Evolutionary conservation across 306 rosid species (phyloP).

Genomic region (Medicago ruthenica): DNA sequence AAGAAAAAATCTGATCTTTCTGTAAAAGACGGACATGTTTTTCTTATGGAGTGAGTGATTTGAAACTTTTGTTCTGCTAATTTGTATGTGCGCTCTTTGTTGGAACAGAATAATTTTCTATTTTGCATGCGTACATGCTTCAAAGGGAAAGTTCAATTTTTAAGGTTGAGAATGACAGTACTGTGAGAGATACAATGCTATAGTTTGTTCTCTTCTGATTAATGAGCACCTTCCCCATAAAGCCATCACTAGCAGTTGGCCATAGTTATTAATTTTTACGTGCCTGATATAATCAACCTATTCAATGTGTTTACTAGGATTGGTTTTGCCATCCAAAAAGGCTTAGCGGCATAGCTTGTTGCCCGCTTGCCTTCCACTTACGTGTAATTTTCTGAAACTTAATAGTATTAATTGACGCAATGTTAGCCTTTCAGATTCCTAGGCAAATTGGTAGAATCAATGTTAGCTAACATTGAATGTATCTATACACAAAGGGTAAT

Average conservation of each 20-base stretch:
- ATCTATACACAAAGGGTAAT: no score
- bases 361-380: no score
- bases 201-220: constrained; percentile 26
- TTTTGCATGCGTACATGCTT: constrained; percentile 14
- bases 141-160: constrained; percentile 6
- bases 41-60: constrained; percentile 88
- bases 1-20: constrained; percentile 96
- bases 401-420: no score
- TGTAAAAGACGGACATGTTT: constrained; percentile 95
- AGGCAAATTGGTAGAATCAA: no score
- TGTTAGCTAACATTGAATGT: no score
- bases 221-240: constrained; percentile 17
- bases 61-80: constrained; percentile 22
- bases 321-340: no score
- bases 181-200: constrained; percentile 4
- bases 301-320: not conserved
- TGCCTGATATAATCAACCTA: constrained; percentile 2
- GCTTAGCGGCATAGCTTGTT: no score
- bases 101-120: constrained; percentile 6
- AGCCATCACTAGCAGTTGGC: constrained; percentile 8
- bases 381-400: no score
- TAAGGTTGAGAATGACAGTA: not conserved
- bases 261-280: not conserved
- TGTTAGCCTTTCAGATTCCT: no score
- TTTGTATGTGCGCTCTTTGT: not conserved